Evolutionary conservation across 768 basidiomycete genomes (phyloP), one percentile per base, ranked within the genome.

Genomic region (Mycena crocata): DNA sequence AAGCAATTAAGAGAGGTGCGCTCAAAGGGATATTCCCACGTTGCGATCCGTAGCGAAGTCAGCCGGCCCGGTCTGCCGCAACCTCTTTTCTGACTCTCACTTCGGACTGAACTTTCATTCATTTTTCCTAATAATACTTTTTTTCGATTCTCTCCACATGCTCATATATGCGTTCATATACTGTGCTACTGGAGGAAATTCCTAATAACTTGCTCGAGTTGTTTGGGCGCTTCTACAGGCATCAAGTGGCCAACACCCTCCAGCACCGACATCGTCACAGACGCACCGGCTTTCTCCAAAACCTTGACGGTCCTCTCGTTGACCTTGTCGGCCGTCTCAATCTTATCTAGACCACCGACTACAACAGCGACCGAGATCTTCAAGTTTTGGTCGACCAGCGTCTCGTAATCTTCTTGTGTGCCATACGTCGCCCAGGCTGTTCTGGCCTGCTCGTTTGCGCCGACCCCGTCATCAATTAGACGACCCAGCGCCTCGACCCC

Each of bases 351-450:
- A 5, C 30, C 46, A 4, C 66, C 66, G n/a, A 67, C 66, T 17
- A 62, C 66, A 30, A 62, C 61, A 37, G 30, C 45, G 7, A 62
- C 48, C 19, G 66, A 60, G 24, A 66, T 56, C 30, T 50, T 51
- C 49, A 59, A 23, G 35, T 34, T 23, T 17, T 32, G 10, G 8
- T 14, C 21, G 1, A 26, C 46, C 46, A 62, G 39, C 6, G 9
- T 12, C 48, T 45, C 55, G 30, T 62, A 67, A 26, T 62, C 55
- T 24, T 67, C 66, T 40, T 24, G 17, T 32, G 23, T 57, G 3
- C 45, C 66, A n/a, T 62, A 57, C 26, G 24, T 34, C 19, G 66
- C 60, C 66, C 66, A 67, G 0, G 66, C 66, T 39, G 23, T 31
- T 39, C 8, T 48, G 5, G 66, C 66, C 3, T 40, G 42, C 30